Evolutionary conservation across 306 rosid genomes (phyloP).

Genomic region (Arachis hypogaea): DNA sequence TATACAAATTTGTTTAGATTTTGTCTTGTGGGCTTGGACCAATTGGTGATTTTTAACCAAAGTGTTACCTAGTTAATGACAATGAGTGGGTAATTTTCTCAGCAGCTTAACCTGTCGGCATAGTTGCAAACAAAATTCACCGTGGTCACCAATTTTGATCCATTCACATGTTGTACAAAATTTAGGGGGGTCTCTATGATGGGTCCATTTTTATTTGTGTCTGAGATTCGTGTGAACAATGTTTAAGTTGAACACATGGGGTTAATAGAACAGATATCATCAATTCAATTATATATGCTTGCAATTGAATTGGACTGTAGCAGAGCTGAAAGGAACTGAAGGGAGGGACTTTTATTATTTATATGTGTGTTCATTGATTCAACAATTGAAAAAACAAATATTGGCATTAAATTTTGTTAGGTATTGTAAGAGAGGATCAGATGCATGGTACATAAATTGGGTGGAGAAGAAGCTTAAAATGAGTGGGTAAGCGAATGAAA

Average conservation of each 20-base stretch:
- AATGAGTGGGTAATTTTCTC: slow-evolving; percentile 34
- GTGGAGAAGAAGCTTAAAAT: slow-evolving; percentile 39
- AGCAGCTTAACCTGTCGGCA: slow-evolving; percentile 29
- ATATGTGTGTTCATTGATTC: slow-evolving; percentile 6
- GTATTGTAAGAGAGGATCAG: slow-evolving; percentile 38
- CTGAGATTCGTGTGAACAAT: slow-evolving; percentile 16
- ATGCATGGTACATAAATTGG: slow-evolving; percentile 2
- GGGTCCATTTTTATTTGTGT: slow-evolving; percentile 35
- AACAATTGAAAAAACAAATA: not conserved
- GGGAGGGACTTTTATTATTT: slow-evolving; percentile 3
- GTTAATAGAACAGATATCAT: slow-evolving; percentile 23
- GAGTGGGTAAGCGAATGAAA: slow-evolving; percentile 34
- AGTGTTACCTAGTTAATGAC: slow-evolving; percentile 9
- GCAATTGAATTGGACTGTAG: slow-evolving; percentile 33
- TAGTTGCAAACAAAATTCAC: slow-evolving; percentile 25
- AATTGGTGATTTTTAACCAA: slow-evolving; percentile 9
- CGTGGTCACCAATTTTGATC: slow-evolving; percentile 14
- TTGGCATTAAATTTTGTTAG: slow-evolving; percentile 43
- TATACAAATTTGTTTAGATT: no score
- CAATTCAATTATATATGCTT: slow-evolving; percentile 40
- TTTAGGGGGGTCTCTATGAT: slow-evolving; percentile 9
- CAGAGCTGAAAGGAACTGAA: slow-evolving; percentile 30
- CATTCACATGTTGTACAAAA: slow-evolving; percentile 32
- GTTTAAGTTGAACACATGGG: slow-evolving; percentile 43
- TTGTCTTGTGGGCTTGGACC: no score